These are phyloP conservation scores for Xerocomus minutiporus DNA, from an alignment of 1,284 basidiomycete genomes.

Conservation along the genomic window DNA sequence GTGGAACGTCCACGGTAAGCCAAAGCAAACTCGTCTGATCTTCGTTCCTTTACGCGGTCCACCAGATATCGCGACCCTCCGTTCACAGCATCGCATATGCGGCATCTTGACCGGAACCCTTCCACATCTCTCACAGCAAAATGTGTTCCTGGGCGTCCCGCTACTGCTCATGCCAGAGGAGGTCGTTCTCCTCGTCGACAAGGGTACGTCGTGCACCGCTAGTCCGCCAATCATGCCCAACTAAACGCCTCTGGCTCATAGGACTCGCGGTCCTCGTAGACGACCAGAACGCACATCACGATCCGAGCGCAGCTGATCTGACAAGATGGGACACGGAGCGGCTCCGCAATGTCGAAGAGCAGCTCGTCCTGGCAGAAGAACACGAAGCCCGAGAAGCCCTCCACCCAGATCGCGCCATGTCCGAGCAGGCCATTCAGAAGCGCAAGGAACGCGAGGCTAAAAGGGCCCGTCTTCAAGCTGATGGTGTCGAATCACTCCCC, in stretches of 20 bases:
- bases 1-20: slow-evolving; percentile 72
- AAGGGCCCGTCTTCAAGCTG: slow-evolving; percentile 11
- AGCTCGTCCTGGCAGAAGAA: slow-evolving; percentile 43
- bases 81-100: slow-evolving; percentile 77
- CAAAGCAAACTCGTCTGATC: background rate
- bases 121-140: slow-evolving; percentile 94
- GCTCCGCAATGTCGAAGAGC: slow-evolving; percentile 41
- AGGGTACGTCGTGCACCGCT: slow-evolving; percentile 46
- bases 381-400: slow-evolving; percentile 45
- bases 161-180: slow-evolving; percentile 89
- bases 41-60: slow-evolving; percentile 1
- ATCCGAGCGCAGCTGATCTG: slow-evolving; percentile 52
- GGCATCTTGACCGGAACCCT: slow-evolving; percentile 88
- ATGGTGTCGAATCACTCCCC: background rate
- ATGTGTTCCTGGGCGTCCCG: slow-evolving; percentile 91
- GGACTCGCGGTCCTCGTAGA: slow-evolving; percentile 77
- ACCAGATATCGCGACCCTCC: slow-evolving; percentile 73
- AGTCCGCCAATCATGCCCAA: background rate
- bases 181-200: slow-evolving; percentile 79
- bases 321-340: slow-evolving; percentile 53
- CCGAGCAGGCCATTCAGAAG: slow-evolving; percentile 62
- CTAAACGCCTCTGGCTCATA: slow-evolving; percentile 27
- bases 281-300: slow-evolving; percentile 58
- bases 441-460: slow-evolving; percentile 62
- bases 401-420: slow-evolving; percentile 44